phyloP scores from a whole-genome alignment of 1,139 yeast species.

The Nakaseomyces glabratus region DNA sequence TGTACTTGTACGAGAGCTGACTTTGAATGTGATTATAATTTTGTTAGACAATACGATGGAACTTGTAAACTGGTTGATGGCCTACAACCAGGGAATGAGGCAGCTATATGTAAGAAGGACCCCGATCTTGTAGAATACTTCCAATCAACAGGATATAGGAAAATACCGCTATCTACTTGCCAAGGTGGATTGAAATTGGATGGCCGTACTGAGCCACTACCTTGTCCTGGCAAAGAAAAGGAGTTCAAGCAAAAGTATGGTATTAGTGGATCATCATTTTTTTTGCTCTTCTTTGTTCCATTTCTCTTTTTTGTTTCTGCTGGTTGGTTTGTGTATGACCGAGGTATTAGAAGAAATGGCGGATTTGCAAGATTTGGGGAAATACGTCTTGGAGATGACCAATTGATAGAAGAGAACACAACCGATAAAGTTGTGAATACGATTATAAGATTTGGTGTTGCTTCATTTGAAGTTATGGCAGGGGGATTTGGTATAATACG shows the following conservation, averaged over 20 bases:
- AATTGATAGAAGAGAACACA: slow-evolving; percentile 56
- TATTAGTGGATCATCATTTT: slow-evolving; percentile 31
- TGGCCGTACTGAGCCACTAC: slow-evolving; percentile 45
- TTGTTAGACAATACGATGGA: slow-evolving; percentile 60
- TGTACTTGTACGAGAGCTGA: slow-evolving; percentile 85
- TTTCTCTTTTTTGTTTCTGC: slow-evolving; percentile 46
- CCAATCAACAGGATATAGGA: slow-evolving; percentile 75
- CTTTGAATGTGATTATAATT: slow-evolving; percentile 91
- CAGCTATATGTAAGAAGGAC: slow-evolving; percentile 50
- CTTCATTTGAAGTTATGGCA: slow-evolving; percentile 30
- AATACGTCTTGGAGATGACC: slow-evolving; percentile 71
- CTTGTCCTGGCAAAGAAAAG: slow-evolving; percentile 77
- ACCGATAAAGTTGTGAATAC: slow-evolving; percentile 55
- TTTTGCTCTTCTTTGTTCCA: slow-evolving; percentile 37
- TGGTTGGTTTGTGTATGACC: slow-evolving; percentile 68
- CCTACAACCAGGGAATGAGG: slow-evolving; percentile 54
- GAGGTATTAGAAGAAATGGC: slow-evolving; percentile 72
- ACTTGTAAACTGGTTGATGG: slow-evolving; percentile 80
- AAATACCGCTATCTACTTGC: slow-evolving; percentile 66
- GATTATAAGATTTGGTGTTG: slow-evolving; percentile 53
- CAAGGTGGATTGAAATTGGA: slow-evolving; percentile 64
- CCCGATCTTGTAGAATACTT: slow-evolving; percentile 56
- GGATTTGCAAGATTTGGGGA: slow-evolving; percentile 79
- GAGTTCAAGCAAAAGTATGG: slow-evolving; percentile 56
- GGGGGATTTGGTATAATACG: slow-evolving; percentile 16